A percentile compares a stretch with the other conserved stretches of the same genome.
Evolutionary conservation across 768 basidiomycete genomes (phyloP).

Genomic region (Crassisporium funariophilum): DNA sequence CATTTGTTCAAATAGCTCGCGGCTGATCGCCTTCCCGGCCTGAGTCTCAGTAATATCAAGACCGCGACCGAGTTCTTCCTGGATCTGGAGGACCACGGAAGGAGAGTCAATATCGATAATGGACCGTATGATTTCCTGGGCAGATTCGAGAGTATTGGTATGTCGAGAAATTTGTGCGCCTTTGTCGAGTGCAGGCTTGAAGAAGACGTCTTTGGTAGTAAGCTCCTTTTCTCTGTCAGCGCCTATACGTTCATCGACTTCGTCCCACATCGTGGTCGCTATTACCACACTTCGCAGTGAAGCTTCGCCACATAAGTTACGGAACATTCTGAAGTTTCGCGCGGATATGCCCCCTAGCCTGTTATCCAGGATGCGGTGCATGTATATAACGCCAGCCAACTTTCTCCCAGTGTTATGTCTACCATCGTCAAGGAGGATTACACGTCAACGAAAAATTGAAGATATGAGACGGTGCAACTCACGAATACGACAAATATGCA

Average conservation of each 20-base stretch:
- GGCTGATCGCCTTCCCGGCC: constrained; percentile 54
- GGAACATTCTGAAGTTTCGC: constrained; percentile 53
- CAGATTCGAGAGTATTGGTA: constrained; percentile 39
- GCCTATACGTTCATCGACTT: constrained; percentile 39
- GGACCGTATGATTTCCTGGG: constrained; percentile 42
- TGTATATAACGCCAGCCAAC: constrained; percentile 55
- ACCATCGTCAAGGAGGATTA: not conserved
- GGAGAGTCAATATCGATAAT: constrained; percentile 35
- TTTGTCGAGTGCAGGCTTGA: constrained; percentile 52
- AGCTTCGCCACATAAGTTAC: constrained; percentile 52
- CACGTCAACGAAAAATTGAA: not conserved
- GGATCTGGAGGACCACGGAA: constrained; percentile 51
- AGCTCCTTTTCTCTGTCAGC: constrained; percentile 50
- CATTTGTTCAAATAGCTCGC: constrained; percentile 50
- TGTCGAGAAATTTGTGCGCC: constrained; percentile 49
- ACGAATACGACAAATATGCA: constrained; percentile 37
- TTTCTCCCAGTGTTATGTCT: constrained; percentile 38
- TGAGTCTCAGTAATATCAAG: constrained; percentile 52
- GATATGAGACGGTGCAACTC: too few relatives aligned
- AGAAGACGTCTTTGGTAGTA: constrained; percentile 42
- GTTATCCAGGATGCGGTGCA: constrained; percentile 56
- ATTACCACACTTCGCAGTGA: constrained; percentile 53
- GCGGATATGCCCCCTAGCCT: constrained; percentile 53
- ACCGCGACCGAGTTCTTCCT: constrained; percentile 52
- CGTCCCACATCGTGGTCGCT: constrained; percentile 57